phyloP scores from a whole-genome alignment of 2,329 filamentous ascomycete genomes.

The Raffaelea deltoideospora region DNA sequence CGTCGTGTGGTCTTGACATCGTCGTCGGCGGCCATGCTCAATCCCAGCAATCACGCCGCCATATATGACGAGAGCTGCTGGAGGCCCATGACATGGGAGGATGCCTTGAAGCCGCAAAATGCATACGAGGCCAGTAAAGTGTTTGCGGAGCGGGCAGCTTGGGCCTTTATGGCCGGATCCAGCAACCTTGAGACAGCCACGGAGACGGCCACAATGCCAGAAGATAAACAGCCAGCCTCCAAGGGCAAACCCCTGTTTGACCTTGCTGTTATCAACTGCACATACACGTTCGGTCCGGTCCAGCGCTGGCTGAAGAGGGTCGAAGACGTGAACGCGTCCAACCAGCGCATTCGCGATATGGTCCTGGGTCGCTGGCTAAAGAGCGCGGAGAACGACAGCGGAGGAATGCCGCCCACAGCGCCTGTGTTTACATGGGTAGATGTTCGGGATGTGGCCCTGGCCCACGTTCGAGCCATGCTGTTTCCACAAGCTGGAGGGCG shows the following conservation, averaged over 20 bases:
- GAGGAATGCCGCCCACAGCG: conserved; percentile 40
- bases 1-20: conserved; percentile 46
- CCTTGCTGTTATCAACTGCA: conserved; percentile 45
- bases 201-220: background rate
- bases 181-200: conserved; percentile 27
- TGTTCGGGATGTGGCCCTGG: conserved; percentile 44
- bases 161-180: conserved; percentile 35
- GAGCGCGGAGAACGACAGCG: conserved; percentile 27
- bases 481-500: conserved; percentile 41
- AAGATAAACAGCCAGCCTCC: background rate
- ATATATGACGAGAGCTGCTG: conserved; percentile 25
- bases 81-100: conserved; percentile 21
- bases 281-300: conserved; percentile 47
- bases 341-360: conserved; percentile 48
- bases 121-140: conserved; percentile 30
- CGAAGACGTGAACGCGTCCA: conserved; percentile 57
- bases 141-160: conserved; percentile 53
- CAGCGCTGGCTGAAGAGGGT: conserved; percentile 48
- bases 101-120: conserved; percentile 16
- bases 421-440: conserved; percentile 44
- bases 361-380: conserved; percentile 48
- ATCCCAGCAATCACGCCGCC: conserved; percentile 19
- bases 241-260: conserved; percentile 35
- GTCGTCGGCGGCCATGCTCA: conserved; percentile 28
- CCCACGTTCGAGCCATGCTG: conserved; percentile 45